These are phyloP conservation scores for Kwoniella dejecticola DNA, from an alignment of 768 basidiomycete genomes.

Conservation along the genomic window DNA sequence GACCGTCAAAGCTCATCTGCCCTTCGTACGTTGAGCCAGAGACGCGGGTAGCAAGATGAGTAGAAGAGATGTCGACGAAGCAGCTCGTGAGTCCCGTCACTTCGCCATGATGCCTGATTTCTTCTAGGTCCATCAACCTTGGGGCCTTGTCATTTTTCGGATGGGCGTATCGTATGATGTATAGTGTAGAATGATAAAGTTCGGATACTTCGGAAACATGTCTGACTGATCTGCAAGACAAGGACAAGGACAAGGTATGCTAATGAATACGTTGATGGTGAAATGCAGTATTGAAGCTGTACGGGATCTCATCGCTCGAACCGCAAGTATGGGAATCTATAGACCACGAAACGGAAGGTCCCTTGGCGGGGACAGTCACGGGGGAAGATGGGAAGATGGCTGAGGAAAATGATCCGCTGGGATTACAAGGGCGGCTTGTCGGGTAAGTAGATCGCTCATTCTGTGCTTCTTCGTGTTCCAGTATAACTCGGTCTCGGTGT, in stretches of 20 bases:
- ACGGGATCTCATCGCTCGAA: constrained; percentile 73
- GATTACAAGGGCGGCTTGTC: constrained; percentile 59
- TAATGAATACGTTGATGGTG: background rate
- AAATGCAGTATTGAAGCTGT: constrained; percentile 71
- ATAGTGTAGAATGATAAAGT: too few relatives aligned
- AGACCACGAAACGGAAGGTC: constrained; percentile 78
- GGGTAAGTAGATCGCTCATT: constrained; percentile 54
- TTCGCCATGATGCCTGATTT: background rate
- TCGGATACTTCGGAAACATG: too few relatives aligned
- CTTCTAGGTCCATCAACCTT: background rate
- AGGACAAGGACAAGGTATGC: too few relatives aligned
- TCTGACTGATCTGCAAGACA: too few relatives aligned
- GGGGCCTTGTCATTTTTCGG: background rate
- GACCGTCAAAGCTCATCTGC: too few relatives aligned
- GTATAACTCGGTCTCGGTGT: too few relatives aligned
- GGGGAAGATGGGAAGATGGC: constrained; percentile 60
- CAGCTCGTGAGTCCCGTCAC: constrained; percentile 40
- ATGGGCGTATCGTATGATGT: too few relatives aligned
- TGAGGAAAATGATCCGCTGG: constrained; percentile 63
- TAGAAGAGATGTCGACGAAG: constrained; percentile 43
- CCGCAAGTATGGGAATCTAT: constrained; percentile 90
- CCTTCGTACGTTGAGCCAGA: background rate
- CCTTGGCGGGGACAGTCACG: constrained; percentile 63
- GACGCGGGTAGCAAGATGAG: constrained; percentile 22
- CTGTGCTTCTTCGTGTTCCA: constrained; percentile 23